phyloP scores from a whole-genome alignment of 2,329 filamentous ascomycete species.

The Byssochlamys sp. region DNA sequence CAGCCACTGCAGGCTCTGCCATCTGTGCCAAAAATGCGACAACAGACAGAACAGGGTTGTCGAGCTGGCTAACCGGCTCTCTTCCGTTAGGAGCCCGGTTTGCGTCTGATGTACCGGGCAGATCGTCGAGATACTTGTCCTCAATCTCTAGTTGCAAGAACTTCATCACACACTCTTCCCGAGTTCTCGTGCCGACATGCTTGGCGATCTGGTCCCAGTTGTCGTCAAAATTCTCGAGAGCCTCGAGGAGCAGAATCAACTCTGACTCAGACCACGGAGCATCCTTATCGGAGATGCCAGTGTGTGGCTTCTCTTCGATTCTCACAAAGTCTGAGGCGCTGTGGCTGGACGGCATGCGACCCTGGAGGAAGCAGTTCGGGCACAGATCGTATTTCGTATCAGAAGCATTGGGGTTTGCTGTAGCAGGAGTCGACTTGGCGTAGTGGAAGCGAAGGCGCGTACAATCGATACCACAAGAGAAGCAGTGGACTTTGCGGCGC shows the following conservation, averaged over 20 bases:
- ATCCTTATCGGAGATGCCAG: conserved; percentile 68
- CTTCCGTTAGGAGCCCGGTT: conserved; percentile 66
- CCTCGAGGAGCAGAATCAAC: conserved; percentile 79
- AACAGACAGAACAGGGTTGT: conserved; percentile 94
- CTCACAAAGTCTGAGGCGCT: conserved; percentile 73
- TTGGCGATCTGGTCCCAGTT: conserved; percentile 91
- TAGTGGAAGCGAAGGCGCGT: conserved; percentile 62
- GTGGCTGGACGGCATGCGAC: conserved; percentile 69
- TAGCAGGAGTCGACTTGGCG: conserved; percentile 51
- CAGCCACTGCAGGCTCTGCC: conserved; percentile 79
- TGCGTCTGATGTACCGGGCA: conserved; percentile 51
- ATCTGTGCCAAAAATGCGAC: conserved; percentile 88
- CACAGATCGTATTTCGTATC: conserved; percentile 76
- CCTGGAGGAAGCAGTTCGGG: conserved; percentile 79
- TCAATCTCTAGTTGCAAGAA: conserved; percentile 95
- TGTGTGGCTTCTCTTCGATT: conserved; percentile 78
- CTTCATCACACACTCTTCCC: conserved; percentile 92
- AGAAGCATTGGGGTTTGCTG: conserved; percentile 44
- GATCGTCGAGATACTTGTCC: conserved; percentile 86
- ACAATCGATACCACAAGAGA: conserved; percentile 87
- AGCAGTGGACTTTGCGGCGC: conserved; percentile 67
- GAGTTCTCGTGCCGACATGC: conserved; percentile 79
- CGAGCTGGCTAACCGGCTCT: conserved; percentile 79
- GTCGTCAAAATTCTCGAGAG: conserved; percentile 83
- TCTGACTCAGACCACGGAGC: conserved; percentile 87